Percentiles rank a stretch among this genome's conserved stretches.
Evolutionary conservation across 2,329 filamentous ascomycete genomes (phyloP).

Genomic region (Sporothrix protearum): DNA sequence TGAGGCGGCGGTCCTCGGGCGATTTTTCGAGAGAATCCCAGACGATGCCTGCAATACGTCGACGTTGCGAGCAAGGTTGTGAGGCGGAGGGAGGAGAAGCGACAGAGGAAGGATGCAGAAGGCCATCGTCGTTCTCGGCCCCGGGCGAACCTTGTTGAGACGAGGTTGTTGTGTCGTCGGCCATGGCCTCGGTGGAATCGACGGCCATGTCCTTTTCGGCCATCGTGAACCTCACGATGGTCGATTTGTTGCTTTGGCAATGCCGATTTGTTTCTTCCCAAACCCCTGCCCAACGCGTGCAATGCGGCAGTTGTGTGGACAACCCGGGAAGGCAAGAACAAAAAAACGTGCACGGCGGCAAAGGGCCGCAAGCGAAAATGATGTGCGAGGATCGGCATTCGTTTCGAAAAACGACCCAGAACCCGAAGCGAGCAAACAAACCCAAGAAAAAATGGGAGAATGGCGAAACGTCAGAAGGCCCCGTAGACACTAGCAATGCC

Average conservation of each 20-base stretch:
- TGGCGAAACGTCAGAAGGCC: constrained; percentile 1
- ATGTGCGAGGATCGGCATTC: neutral
- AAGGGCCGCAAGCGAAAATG: neutral
- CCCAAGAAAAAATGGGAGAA: constrained; percentile 2
- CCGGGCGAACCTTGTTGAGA: neutral
- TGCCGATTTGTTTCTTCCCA: neutral
- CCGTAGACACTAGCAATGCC: neutral
- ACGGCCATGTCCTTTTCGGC: neutral
- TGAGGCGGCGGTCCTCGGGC: constrained; percentile 35
- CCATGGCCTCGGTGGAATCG: constrained; percentile 7
- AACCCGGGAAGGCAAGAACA: neutral
- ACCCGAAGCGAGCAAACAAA: neutral
- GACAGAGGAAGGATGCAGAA: neutral
- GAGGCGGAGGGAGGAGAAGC: neutral
- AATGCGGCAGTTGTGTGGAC: neutral
- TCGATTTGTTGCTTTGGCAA: neutral
- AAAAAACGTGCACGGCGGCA: neutral
- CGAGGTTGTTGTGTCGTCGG: neutral
- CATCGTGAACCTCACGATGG: neutral
- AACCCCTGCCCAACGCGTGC: neutral
- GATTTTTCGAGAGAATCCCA: constrained; percentile 38
- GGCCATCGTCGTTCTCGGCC: neutral
- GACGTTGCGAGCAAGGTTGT: neutral
- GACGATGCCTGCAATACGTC: constrained; percentile 34
- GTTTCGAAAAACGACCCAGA: neutral